phyloP scores from a whole-genome alignment of 139 green algal genomes.

The Deuterostichococcus epilithicus region DNA sequence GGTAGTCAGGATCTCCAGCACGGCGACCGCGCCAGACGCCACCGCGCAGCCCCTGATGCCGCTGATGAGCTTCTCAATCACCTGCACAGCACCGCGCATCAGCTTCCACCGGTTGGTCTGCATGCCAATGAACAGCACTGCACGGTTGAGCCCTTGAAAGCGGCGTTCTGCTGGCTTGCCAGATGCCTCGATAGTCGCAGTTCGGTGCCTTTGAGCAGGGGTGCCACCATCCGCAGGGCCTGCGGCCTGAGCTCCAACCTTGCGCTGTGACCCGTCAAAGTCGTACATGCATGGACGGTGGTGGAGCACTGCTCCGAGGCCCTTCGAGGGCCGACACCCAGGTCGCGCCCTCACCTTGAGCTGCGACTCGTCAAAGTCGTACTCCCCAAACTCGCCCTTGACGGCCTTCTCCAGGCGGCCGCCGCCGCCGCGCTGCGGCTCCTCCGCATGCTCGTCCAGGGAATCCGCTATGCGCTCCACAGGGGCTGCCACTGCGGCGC shows the following conservation, averaged over 20 bases:
- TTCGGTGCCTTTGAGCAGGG: too few species aligned
- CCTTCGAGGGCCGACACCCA: too few species aligned
- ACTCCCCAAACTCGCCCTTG: neutral
- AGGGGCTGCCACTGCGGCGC: neutral
- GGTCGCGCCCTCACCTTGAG: neutral
- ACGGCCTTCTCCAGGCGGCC: neutral
- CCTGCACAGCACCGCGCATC: neutral
- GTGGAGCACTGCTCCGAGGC: too few species aligned
- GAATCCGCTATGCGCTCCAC: neutral
- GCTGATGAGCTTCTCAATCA: neutral
- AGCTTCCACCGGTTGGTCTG: too few species aligned
- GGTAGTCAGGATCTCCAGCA: neutral
- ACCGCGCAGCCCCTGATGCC: neutral
- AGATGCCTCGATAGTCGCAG: too few species aligned
- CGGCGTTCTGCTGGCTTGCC: too few species aligned
- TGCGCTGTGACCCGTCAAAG: too few species aligned
- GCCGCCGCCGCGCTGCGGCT: neutral
- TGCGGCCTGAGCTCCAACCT: too few species aligned
- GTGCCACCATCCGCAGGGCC: too few species aligned
- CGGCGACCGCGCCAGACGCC: neutral
- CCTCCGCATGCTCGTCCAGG: neutral
- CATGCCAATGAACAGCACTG: too few species aligned
- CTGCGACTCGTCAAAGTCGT: neutral
- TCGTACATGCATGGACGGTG: too few species aligned
- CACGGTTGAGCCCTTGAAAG: too few species aligned